Percentiles rank a stretch among this genome's conserved stretches.
Conservation (phyloP, 1,284 basidiomycete genomes). For the Leccinum pachyderme region DNA sequence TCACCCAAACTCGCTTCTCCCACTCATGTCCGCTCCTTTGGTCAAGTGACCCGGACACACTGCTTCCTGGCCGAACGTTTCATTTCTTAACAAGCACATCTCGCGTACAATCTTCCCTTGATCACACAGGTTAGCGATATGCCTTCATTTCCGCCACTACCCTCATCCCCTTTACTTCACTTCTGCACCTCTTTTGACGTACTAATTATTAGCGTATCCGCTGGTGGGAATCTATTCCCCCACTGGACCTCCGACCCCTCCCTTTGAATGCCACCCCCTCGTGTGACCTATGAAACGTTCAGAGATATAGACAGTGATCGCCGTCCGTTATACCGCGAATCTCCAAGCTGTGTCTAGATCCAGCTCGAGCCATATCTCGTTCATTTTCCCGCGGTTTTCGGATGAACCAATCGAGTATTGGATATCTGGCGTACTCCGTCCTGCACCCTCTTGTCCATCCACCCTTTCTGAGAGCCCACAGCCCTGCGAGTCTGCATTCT, state of each 20-base stretch:
- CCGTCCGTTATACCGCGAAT: slow-evolving; percentile 12
- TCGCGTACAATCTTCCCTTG: slow-evolving; percentile 14
- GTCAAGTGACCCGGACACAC: slow-evolving; percentile 1
- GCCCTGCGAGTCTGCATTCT: slow-evolving; percentile 5
- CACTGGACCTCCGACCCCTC: slow-evolving; percentile 2
- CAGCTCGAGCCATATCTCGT: neutral
- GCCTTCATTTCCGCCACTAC: slow-evolving; percentile 25
- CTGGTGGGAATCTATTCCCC: slow-evolving; percentile 7
- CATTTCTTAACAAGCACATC: neutral
- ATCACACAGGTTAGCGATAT: slow-evolving; percentile 13
- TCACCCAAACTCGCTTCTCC: neutral
- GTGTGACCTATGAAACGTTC: slow-evolving; percentile 18
- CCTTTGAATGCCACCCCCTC: slow-evolving; percentile 22
- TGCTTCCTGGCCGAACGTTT: neutral
- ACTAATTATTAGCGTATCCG: slow-evolving; percentile 4
- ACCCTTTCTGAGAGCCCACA: neutral
- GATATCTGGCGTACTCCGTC: neutral
- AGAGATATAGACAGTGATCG: slow-evolving; percentile 28
- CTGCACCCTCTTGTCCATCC: neutral
- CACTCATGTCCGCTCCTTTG: slow-evolving; percentile 8
- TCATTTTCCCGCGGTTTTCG: slow-evolving; percentile 17
- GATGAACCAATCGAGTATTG: neutral
- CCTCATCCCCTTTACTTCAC: slow-evolving; percentile 3
- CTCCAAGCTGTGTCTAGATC: neutral
- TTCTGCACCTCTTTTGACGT: slow-evolving; percentile 24